A percentile compares a stretch with the other conserved stretches of the same genome.
Conservation (phyloP, 2,329 filamentous ascomycete species). For the Sporothrix dimorphospora region DNA sequence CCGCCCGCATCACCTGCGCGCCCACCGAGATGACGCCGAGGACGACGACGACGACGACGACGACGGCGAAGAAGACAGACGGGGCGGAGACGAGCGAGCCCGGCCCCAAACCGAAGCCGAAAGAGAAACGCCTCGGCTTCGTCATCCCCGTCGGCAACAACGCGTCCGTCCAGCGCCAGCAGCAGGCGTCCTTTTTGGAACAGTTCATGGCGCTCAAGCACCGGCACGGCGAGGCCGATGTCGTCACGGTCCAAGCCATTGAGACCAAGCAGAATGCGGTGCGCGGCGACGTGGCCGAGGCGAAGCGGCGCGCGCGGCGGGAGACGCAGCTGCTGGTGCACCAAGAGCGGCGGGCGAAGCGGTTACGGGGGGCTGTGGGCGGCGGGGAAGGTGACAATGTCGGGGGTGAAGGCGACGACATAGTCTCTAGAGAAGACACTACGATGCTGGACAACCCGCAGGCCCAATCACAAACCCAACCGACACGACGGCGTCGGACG, state of each 20-base stretch:
- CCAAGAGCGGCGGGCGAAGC: conserved; percentile 15
- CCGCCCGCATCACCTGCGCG: conserved; percentile 33
- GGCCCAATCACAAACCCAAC: not conserved
- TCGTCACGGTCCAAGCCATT: conserved; percentile 35
- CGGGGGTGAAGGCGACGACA: too few species aligned
- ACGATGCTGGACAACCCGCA: not conserved
- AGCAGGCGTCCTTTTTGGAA: conserved; percentile 35
- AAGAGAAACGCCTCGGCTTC: conserved; percentile 31
- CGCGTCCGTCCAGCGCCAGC: conserved; percentile 31
- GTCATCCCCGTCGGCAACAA: conserved; percentile 33
- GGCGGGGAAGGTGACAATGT: not conserved
- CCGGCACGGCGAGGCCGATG: conserved; percentile 33
- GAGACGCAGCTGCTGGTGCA: conserved; percentile 23
- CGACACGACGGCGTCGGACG: not conserved
- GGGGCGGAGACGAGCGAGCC: not conserved
- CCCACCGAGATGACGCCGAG: conserved; percentile 31
- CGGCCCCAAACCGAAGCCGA: not conserved
- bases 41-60: not conserved
- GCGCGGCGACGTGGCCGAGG: conserved; percentile 29
- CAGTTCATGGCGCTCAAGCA: conserved; percentile 36
- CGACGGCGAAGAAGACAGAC: not conserved
- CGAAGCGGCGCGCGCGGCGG: conserved; percentile 16
- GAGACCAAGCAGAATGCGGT: conserved; percentile 26
- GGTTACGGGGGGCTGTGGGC: not conserved
- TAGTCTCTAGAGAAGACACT: too few species aligned